These are phyloP conservation scores for Nigrospora oryzae DNA, from an alignment of 2,329 filamentous ascomycete genomes.

Conservation along the genomic window DNA sequence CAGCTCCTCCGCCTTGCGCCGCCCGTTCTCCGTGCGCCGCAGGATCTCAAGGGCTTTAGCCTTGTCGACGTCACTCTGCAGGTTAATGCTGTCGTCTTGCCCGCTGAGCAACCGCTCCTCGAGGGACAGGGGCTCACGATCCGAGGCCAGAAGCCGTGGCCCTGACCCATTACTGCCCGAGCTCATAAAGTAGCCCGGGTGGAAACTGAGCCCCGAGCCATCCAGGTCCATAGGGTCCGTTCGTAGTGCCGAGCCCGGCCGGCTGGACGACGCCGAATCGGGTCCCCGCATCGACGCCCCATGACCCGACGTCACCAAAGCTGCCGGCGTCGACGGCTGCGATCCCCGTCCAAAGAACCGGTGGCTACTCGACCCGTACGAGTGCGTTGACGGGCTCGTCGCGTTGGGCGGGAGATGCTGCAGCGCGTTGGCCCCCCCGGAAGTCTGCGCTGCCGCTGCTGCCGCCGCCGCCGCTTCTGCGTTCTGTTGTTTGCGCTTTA, in stretches of 20 bases:
- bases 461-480: constrained; percentile 41
- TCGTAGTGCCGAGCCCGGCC: constrained; percentile 20
- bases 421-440: background rate
- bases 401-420: constrained; percentile 10
- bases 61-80: constrained; percentile 36
- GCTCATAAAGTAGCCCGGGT: constrained; percentile 33
- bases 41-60: constrained; percentile 45
- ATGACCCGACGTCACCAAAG: constrained; percentile 22
- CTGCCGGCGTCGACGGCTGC: constrained; percentile 25
- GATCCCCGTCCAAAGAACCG: constrained; percentile 25
- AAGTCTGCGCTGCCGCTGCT: constrained; percentile 29
- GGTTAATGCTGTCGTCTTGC: constrained; percentile 34
- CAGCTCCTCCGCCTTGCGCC: constrained; percentile 40
- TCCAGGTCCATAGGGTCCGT: constrained; percentile 32
- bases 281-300: constrained; percentile 22
- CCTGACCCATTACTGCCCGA: constrained; percentile 24
- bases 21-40: constrained; percentile 38
- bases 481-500: constrained; percentile 63
- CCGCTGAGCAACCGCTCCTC: constrained; percentile 43
- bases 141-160: constrained; percentile 31
- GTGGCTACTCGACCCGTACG: constrained; percentile 20
- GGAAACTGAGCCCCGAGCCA: constrained; percentile 20
- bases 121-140: constrained; percentile 29
- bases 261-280: constrained; percentile 23
- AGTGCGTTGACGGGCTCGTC: constrained; percentile 24